Percentiles rank a stretch among this genome's conserved stretches.
phyloP scores from a whole-genome alignment of 2,329 filamentous ascomycete genomes.

The Colletotrichum cereale region DNA sequence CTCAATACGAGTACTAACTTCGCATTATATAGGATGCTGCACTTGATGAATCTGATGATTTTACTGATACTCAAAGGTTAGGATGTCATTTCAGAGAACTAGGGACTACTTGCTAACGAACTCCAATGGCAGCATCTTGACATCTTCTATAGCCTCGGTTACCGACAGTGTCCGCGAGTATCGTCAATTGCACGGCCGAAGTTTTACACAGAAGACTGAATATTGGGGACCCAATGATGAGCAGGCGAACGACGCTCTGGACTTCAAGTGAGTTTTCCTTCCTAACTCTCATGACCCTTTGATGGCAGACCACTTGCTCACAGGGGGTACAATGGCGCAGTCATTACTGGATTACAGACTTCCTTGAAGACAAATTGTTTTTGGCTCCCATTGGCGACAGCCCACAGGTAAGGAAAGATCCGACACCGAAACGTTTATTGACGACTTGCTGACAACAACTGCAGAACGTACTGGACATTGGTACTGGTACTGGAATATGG shows the following conservation, averaged over 20 bases:
- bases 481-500: slow-evolving; percentile 59
- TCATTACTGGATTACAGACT: slow-evolving; percentile 40
- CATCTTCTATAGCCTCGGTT: slow-evolving; percentile 47
- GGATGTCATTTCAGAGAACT: neutral
- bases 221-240: slow-evolving; percentile 45
- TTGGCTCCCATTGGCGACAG: slow-evolving; percentile 51
- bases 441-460: neutral
- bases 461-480: slow-evolving; percentile 56
- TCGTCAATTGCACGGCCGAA: slow-evolving; percentile 49
- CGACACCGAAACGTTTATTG: no score
- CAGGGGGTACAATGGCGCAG: neutral
- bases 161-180: slow-evolving; percentile 50
- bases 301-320: neutral
- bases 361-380: slow-evolving; percentile 51
- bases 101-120: neutral
- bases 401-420: slow-evolving; percentile 37
- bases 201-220: slow-evolving; percentile 45
- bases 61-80: neutral
- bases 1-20: neutral
- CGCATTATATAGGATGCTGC: neutral
- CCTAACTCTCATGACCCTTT: rapidly evolving
- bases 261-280: slow-evolving; percentile 13
- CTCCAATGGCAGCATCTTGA: neutral
- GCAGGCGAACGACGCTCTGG: slow-evolving; percentile 42
- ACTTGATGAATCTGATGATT: neutral